Evolutionary conservation across 148 eudicot genomes (phyloP), one percentile per base, ranked within the genome.

Genomic region (Bassia scoparia): DNA sequence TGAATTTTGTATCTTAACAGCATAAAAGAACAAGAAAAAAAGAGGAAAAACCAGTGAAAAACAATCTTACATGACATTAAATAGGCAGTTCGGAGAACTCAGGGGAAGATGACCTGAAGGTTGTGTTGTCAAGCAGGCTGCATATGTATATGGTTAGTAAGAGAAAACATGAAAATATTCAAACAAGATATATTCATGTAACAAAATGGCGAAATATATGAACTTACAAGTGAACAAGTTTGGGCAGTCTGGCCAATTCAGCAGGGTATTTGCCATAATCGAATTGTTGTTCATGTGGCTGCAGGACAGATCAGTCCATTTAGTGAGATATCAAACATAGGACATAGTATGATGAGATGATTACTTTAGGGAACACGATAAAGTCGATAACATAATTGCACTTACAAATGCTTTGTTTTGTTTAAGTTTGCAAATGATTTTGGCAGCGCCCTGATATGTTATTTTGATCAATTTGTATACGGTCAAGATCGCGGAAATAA

Each of bases 51-150:
- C 54, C 38, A 24, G 76, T 21, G 73, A 70, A 31, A n/a, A 60
- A 78, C 9, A 41, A 41, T 70, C 92, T 67, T 87, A 93, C 98
- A 93, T 83, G 43, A 93, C 33, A 61, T 72, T 55, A 93, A 84
- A 26, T 52, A 21, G 96, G 90, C 83, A 87, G 59, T 61, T 86
- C 17, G 14, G 89, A 84, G 26, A 90, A 81, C 79, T 89, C 90
- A 37, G 89, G 86, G 27, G 98, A 81, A 90, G 89, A 78, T 78
- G 69, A n/a, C 98, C 98, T 34, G 96, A 82, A 78, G 84, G 65
- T 90, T 89, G 79, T 90, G 74, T 90, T 89, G 69, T 90, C 97
- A 48, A 90, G 89, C 69, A 90, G 79, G 71, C 97, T 91, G 91
- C 84, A 53, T 44, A 67, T 66, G 46, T 41, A 55, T 2, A 54